Evolutionary conservation across 1,284 basidiomycete genomes (phyloP).

Genomic region (Leccinum holopus): DNA sequence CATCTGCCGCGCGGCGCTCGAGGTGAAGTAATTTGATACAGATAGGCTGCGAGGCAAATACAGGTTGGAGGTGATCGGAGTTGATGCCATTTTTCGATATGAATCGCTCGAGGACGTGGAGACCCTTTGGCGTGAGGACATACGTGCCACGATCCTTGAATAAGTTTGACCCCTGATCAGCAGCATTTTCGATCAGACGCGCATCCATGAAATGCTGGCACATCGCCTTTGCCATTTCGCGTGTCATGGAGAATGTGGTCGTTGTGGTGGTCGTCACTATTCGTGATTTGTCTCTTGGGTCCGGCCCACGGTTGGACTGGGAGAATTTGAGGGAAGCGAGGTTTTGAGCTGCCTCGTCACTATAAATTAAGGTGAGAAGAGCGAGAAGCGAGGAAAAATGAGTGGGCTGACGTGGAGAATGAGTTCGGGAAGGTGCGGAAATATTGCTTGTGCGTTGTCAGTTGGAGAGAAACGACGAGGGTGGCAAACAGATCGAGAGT

Average conservation of each 20-base stretch:
- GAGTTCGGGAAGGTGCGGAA: conserved; percentile 95
- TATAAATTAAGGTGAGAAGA: conserved; percentile 37
- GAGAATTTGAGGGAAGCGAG: conserved; percentile 97
- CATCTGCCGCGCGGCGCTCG: conserved; percentile 88
- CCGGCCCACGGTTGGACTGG: conserved; percentile 96
- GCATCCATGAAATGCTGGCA: conserved; percentile 99
- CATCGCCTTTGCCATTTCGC: conserved; percentile 99
- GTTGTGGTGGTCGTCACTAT: conserved; percentile 99
- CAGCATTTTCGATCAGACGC: conserved; percentile 94
- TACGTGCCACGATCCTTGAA: conserved; percentile 99
- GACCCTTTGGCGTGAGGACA: conserved; percentile 93
- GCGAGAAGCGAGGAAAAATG: conserved; percentile 9
- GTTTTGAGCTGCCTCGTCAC: conserved; percentile 94
- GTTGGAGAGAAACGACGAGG: conserved; percentile 89
- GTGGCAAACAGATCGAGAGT: conserved; percentile 98
- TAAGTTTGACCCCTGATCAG: conserved; percentile 80
- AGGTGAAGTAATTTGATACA: conserved; percentile 98
- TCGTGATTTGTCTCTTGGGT: conserved; percentile 95
- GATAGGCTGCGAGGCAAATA: conserved; percentile 93
- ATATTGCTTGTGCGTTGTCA: conserved; percentile 90
- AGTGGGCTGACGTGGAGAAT: conserved; percentile 81
- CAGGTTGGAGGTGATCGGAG: conserved; percentile 86
- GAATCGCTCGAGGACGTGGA: conserved; percentile 98
- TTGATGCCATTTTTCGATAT: conserved; percentile 99
- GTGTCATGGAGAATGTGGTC: conserved; percentile 99